Conservation (phyloP, 2,329 filamentous ascomycete genomes). For the Arachnopeziza araneosa region DNA sequence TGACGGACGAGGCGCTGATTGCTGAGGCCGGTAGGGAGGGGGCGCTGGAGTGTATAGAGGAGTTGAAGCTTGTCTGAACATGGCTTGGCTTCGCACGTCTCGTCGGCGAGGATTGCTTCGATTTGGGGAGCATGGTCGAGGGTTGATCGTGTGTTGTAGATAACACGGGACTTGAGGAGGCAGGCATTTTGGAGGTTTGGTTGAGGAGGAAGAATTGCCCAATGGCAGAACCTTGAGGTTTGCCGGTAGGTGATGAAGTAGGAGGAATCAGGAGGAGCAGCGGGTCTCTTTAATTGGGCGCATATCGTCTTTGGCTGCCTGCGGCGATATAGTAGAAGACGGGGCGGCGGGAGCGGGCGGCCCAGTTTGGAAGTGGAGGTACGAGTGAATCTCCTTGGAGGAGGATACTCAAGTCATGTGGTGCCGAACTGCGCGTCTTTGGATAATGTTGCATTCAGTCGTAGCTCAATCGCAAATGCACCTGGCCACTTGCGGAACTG, state of each 20-base stretch:
- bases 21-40: slow-evolving; percentile 45
- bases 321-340: background rate
- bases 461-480: background rate
- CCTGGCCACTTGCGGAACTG: background rate
- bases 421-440: background rate
- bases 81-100: slow-evolving; percentile 24
- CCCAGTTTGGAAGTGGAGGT: background rate
- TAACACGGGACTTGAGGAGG: background rate
- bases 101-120: slow-evolving; percentile 9
- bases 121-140: background rate
- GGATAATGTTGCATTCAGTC: background rate
- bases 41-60: slow-evolving; percentile 25
- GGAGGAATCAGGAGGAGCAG: background rate
- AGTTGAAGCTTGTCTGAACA: slow-evolving; percentile 28
- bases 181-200: background rate
- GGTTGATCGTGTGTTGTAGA: background rate
- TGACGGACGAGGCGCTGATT: slow-evolving; percentile 50
- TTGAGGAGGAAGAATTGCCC: background rate
- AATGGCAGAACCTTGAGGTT: background rate
- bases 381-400: background rate
- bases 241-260: background rate
- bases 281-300: background rate
- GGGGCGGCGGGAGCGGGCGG: background rate
- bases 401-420: background rate
- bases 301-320: background rate